phyloP scores from a whole-genome alignment of 1,139 yeast genomes.

The Taphrina betulina region DNA sequence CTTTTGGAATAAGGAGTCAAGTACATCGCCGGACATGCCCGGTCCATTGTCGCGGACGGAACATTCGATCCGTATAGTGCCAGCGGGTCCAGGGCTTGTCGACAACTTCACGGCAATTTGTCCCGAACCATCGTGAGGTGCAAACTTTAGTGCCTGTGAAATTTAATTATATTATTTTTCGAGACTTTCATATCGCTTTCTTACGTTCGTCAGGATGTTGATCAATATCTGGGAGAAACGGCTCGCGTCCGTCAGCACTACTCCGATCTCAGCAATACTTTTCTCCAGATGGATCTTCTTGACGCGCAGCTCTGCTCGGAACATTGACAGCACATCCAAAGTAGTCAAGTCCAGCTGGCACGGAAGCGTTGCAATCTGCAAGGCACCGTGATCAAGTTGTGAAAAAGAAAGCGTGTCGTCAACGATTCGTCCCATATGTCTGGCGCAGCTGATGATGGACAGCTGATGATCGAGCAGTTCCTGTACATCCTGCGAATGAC shows the following conservation, averaged over 20 bases:
- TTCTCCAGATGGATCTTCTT: slow-evolving; percentile 18
- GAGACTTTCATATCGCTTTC: background rate
- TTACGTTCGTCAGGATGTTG: slow-evolving; percentile 29
- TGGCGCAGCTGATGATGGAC: slow-evolving; percentile 37
- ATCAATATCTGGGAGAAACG: slow-evolving; percentile 26
- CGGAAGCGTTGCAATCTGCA: slow-evolving; percentile 35
- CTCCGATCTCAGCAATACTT: slow-evolving; percentile 29
- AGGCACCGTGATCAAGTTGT: slow-evolving; percentile 37
- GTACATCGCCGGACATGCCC: slow-evolving; percentile 17
- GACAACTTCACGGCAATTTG: background rate
- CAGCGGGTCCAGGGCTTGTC: background rate
- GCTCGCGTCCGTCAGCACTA: slow-evolving; percentile 6
- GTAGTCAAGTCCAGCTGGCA: slow-evolving; percentile 35
- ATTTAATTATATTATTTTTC: background rate
- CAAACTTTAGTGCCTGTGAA: slow-evolving; percentile 1
- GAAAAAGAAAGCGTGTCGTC: slow-evolving; percentile 37
- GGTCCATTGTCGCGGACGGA: slow-evolving; percentile 28
- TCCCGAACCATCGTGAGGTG: slow-evolving; percentile 15
- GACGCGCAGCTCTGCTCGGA: slow-evolving; percentile 35
- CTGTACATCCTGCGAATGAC: background rate
- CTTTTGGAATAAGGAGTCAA: slow-evolving; percentile 33
- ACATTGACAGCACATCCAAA: slow-evolving; percentile 36
- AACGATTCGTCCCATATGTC: slow-evolving; percentile 38
- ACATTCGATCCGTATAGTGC: slow-evolving; percentile 3
- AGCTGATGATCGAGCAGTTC: slow-evolving; percentile 5